phyloP scores from a whole-genome alignment of 306 rosid species.

The Cicer judaicum region DNA sequence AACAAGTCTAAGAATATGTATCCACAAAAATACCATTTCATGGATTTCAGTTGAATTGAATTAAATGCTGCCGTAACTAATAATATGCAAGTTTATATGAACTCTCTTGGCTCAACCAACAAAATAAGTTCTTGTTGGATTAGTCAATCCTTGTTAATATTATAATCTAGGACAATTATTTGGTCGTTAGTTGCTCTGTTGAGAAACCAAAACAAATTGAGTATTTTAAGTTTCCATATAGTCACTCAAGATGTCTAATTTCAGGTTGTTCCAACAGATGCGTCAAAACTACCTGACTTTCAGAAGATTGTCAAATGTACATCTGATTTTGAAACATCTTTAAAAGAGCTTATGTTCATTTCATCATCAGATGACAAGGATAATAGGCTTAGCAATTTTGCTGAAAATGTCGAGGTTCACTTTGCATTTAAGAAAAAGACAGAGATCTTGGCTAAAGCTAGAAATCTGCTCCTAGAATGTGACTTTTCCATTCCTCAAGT shows the following conservation, averaged over 20 bases:
- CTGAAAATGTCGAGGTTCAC: constrained; percentile 98
- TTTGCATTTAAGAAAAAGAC: constrained; percentile 86
- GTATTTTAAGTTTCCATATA: constrained; percentile 21
- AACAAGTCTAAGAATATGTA: constrained; percentile 32
- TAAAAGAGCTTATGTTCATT: constrained; percentile 76
- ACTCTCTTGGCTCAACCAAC: constrained; percentile 22
- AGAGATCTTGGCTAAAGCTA: constrained; percentile 86
- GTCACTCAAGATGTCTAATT: constrained; percentile 47
- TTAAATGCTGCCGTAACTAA: constrained; percentile 26
- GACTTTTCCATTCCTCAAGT: constrained; percentile 81
- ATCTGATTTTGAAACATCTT: constrained; percentile 68
- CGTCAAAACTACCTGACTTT: constrained; percentile 89
- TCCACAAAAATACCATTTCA: constrained; percentile 15
- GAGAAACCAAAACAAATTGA: constrained; percentile 27
- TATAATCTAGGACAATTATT: constrained; percentile 30
- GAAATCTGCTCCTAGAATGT: constrained; percentile 78
- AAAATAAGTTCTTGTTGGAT: constrained; percentile 14
- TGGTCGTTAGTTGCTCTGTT: constrained; percentile 30
- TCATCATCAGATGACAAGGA: constrained; percentile 72
- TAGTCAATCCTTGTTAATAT: constrained; percentile 15
- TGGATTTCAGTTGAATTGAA: constrained; percentile 39
- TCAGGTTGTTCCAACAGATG: constrained; percentile 97
- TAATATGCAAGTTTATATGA: constrained; percentile 23
- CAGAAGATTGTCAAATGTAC: constrained; percentile 75
- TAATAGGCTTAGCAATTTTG: constrained; percentile 70